Evolutionary conservation across 2,329 filamentous ascomycete genomes (phyloP).

Genomic region (Hypoxylon sp.): DNA sequence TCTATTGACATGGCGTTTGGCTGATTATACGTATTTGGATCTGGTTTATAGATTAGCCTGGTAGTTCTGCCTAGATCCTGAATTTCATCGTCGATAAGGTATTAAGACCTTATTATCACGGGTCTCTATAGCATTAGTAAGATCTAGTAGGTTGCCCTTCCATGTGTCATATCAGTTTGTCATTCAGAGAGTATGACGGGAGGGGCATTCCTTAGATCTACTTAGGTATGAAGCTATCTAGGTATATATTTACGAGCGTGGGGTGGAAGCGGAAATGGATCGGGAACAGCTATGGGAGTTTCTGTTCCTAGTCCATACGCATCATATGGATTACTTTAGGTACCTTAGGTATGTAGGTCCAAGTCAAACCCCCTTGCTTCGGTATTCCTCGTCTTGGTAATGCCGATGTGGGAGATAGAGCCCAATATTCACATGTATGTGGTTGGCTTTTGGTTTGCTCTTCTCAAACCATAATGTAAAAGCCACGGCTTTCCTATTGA

Average conservation of each 20-base stretch:
- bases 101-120: not conserved
- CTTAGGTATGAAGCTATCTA: not conserved
- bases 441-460: not conserved
- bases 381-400: no score
- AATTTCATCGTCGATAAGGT: not conserved
- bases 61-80: not conserved
- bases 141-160: not conserved
- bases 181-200: not conserved
- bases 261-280: not conserved
- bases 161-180: slow-evolving; percentile 18
- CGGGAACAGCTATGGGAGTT: not conserved
- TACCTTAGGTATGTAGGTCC: no score
- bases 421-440: not conserved
- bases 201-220: not conserved
- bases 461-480: not conserved
- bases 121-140: not conserved
- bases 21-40: not conserved
- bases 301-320: not conserved
- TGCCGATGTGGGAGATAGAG: not conserved
- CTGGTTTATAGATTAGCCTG: not conserved
- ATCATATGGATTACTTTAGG: no score
- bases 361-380: no score
- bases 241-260: not conserved
- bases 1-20: not conserved
- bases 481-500: no score